phyloP scores from a whole-genome alignment of 495 filamentous ascomycete species.

The Trypethelium eluteriae region DNA sequence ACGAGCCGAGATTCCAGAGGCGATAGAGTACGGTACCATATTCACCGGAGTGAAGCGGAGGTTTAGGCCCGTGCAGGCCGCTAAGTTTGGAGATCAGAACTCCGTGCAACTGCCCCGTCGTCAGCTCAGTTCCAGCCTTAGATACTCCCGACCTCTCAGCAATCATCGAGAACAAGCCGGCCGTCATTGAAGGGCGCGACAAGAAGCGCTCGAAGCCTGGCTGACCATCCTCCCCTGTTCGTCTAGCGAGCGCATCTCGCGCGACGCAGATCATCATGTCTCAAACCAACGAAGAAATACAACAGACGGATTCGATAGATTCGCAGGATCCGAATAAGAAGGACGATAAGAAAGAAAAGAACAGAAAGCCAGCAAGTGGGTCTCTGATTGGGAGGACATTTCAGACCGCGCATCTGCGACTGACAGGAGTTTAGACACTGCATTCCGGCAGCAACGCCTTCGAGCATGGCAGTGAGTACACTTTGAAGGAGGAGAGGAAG shows the following conservation, averaged over 20 bases:
- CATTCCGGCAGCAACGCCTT: conserved; percentile 82
- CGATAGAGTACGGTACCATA: no score
- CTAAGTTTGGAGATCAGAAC: no score
- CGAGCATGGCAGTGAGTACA: conserved; percentile 84
- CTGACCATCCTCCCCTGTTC: neutral
- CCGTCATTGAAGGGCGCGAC: neutral
- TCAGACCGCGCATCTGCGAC: neutral
- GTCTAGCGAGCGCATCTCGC: conserved; percentile 3
- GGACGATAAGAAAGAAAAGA: conserved; percentile 70
- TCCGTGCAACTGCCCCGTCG: neutral
- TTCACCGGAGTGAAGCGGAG: no score
- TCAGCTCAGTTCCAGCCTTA: neutral
- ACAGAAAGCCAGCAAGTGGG: conserved; percentile 76
- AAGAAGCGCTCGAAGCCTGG: neutral
- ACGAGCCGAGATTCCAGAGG: no score
- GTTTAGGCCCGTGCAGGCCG: no score
- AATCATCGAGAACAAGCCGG: neutral
- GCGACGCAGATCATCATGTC: conserved; percentile 27
- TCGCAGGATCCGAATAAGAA: conserved; percentile 39
- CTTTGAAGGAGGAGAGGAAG: neutral
- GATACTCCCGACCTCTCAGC: neutral
- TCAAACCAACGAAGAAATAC: conserved; percentile 31
- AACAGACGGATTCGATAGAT: conserved; percentile 39
- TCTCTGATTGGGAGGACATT: conserved; percentile 19
- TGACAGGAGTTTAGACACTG: conserved; percentile 56